Conservation (phyloP, 164 flowering plant genomes). For the Platanus orientalis region DNA sequence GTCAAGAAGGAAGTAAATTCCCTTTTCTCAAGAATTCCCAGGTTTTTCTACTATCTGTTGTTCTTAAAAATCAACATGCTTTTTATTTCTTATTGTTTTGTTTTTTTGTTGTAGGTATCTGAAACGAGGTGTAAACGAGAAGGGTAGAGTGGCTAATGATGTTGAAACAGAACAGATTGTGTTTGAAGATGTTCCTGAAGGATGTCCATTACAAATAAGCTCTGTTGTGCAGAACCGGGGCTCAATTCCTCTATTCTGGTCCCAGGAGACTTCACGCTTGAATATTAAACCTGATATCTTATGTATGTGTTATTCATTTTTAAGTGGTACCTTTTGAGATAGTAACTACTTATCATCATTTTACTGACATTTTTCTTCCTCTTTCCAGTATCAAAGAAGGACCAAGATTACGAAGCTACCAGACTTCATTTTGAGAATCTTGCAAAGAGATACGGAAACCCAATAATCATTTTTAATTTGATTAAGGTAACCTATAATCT, state of each 20-base stretch:
- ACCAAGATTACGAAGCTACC: constrained; percentile 72
- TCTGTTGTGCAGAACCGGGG: constrained; percentile 94
- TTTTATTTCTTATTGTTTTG: constrained; percentile 3
- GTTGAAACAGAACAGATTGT: constrained; percentile 99
- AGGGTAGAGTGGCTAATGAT: constrained; percentile 97
- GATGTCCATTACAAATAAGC: constrained; percentile 55
- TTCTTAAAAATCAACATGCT: neutral
- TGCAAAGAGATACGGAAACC: constrained; percentile 85
- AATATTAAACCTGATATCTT: constrained; percentile 82
- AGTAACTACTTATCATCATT: neutral
- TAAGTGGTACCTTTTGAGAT: neutral
- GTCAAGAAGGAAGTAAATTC: neutral
- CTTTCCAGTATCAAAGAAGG: constrained; percentile 75
- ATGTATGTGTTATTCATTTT: constrained; percentile 37
- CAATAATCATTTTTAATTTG: constrained; percentile 80
- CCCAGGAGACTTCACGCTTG: constrained; percentile 91
- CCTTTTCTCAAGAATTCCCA: neutral
- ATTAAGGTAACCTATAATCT: constrained; percentile 57
- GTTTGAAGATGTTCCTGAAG: constrained; percentile 64
- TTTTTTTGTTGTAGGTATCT: constrained; percentile 58
- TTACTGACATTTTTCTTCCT: constrained; percentile 13
- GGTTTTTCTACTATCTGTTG: constrained; percentile 1
- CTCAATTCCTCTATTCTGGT: constrained; percentile 98
- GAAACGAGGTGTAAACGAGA: constrained; percentile 94
- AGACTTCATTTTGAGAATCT: constrained; percentile 91